Evolutionary conservation across 148 eudicot genomes (phyloP).

Genomic region (Rhododendron ovatum): DNA sequence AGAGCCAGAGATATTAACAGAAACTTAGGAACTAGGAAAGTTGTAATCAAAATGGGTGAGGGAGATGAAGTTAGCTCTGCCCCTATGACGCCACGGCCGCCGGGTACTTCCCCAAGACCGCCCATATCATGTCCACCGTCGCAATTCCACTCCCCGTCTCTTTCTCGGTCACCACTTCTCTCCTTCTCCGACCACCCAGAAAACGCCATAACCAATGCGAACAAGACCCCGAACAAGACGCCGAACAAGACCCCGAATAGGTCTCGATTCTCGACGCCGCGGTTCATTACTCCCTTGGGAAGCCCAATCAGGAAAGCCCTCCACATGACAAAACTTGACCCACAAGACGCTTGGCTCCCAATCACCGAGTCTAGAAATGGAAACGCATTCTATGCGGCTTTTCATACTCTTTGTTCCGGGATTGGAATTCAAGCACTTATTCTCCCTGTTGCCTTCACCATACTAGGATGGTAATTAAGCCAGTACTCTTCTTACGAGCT

Average conservation of each 20-base stretch:
- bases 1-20: neutral
- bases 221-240: slow-evolving; percentile 19
- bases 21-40: neutral
- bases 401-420: slow-evolving; percentile 38
- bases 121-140: slow-evolving; percentile 52
- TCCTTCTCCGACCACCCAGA: slow-evolving; percentile 6
- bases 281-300: slow-evolving; percentile 51
- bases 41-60: slow-evolving; percentile 26
- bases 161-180: slow-evolving; percentile 79
- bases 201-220: neutral
- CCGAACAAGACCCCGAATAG: slow-evolving; percentile 25
- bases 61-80: slow-evolving; percentile 42
- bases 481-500: neutral
- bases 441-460: slow-evolving; percentile 67
- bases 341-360: slow-evolving; percentile 95
- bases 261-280: slow-evolving; percentile 32
- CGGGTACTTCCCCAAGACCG: slow-evolving; percentile 22
- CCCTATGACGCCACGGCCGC: slow-evolving; percentile 59
- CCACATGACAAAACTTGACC: slow-evolving; percentile 64
- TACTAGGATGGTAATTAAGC: slow-evolving; percentile 70
- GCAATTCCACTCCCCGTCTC: slow-evolving; percentile 74
- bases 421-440: slow-evolving; percentile 35
- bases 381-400: slow-evolving; percentile 31
- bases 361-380: slow-evolving; percentile 50
- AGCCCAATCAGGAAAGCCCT: slow-evolving; percentile 71